Percentiles rank a stretch among this genome's conserved stretches.
Conservation (phyloP, 495 filamentous ascomycete genomes). For the Neurospora terricola region DNA sequence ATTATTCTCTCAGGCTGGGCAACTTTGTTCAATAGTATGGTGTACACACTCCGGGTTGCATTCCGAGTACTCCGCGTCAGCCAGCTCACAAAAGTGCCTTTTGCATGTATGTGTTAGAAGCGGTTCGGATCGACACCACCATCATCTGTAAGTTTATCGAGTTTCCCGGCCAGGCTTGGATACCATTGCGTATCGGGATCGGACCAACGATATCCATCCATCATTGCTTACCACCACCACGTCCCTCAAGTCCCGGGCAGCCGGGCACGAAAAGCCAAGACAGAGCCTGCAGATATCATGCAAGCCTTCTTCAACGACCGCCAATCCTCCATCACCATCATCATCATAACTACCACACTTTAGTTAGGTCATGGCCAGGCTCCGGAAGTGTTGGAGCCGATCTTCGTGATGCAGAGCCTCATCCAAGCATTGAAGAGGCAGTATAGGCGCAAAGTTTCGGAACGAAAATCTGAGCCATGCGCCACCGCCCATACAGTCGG, state of each 20-base stretch:
- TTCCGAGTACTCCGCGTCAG: neutral
- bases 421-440: neutral
- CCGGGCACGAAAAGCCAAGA: neutral
- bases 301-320: neutral
- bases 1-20: neutral
- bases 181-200: neutral
- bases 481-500: neutral
- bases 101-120: neutral
- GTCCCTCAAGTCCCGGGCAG: neutral
- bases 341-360: neutral
- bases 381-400: neutral
- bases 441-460: neutral
- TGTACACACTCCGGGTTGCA: neutral
- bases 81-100: neutral
- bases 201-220: neutral
- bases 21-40: neutral
- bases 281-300: neutral
- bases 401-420: neutral
- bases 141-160: neutral
- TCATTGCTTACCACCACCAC: neutral
- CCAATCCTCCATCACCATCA: neutral
- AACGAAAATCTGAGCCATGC: neutral
- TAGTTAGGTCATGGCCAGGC: neutral
- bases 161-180: neutral
- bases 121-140: neutral